phyloP scores from a whole-genome alignment of 1,284 basidiomycete genomes.

The Limonomyces culmigenus region DNA sequence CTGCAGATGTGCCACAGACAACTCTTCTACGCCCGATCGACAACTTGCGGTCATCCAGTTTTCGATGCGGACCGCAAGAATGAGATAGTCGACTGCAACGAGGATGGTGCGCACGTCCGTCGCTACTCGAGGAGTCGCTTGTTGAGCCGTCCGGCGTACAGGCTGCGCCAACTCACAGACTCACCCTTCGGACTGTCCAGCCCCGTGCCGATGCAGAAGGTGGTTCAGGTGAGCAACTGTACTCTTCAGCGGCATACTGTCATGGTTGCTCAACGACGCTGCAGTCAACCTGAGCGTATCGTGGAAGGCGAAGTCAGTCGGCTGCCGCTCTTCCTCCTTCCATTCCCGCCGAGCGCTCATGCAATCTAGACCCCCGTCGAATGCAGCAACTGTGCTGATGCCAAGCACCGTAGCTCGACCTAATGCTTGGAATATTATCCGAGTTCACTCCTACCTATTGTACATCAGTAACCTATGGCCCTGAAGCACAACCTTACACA shows the following conservation, averaged over 20 bases:
- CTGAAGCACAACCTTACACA: background rate
- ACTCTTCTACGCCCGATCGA: conserved; percentile 33
- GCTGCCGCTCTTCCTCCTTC: too few relatives aligned
- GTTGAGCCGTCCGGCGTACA: background rate
- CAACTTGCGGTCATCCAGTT: conserved; percentile 35
- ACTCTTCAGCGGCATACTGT: conserved; percentile 9
- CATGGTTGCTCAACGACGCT: too few relatives aligned
- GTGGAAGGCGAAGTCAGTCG: too few relatives aligned
- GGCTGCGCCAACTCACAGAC: conserved; percentile 28
- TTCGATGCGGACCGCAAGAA: conserved; percentile 29
- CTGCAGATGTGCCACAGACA: conserved; percentile 44
- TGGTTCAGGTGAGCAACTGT: conserved; percentile 31
- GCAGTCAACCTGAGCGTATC: too few relatives aligned
- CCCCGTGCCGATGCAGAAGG: conserved; percentile 31
- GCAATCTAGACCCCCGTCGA: too few relatives aligned
- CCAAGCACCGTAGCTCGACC: too few relatives aligned
- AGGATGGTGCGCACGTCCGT: background rate
- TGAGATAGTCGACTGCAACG: conserved; percentile 27
- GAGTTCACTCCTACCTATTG: conserved; percentile 13
- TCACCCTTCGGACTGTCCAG: conserved; percentile 29
- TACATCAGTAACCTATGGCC: conserved; percentile 15
- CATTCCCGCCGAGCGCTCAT: too few relatives aligned
- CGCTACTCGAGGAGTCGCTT: background rate
- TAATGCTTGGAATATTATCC: too few relatives aligned
- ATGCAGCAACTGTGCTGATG: conserved; percentile 14